A percentile compares a stretch with the other conserved stretches of the same genome.
Evolutionary conservation across 2,329 filamentous ascomycete species (phyloP).

Genomic region (Calonectria montana): DNA sequence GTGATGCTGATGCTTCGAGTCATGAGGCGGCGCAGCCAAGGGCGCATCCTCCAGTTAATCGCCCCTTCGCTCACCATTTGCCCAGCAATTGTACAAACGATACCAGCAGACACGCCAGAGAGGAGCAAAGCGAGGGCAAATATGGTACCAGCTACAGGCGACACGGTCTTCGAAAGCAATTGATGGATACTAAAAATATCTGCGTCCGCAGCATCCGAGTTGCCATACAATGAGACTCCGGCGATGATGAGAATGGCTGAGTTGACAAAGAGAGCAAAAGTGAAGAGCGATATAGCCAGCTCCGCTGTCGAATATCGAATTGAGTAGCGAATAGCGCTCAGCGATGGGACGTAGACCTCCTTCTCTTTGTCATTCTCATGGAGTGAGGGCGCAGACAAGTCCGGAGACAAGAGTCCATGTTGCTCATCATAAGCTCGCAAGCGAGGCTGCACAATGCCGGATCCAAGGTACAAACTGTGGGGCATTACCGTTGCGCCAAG

Average conservation of each 20-base stretch:
- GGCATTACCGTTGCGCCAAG: constrained; percentile 82
- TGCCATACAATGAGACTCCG: constrained; percentile 78
- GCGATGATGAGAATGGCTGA: constrained; percentile 85
- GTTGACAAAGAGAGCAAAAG: constrained; percentile 88
- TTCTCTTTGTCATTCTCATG: constrained; percentile 55
- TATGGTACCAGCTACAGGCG: constrained; percentile 81
- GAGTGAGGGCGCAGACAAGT: constrained; percentile 40
- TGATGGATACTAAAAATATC: constrained; percentile 87
- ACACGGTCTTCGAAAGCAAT: constrained; percentile 75
- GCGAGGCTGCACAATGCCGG: constrained; percentile 75
- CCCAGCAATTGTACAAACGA: constrained; percentile 89
- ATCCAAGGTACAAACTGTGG: constrained; percentile 75
- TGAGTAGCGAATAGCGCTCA: constrained; percentile 78
- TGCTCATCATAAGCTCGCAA: constrained; percentile 72
- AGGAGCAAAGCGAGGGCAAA: constrained; percentile 86
- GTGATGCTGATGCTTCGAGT: constrained; percentile 85
- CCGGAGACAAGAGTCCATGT: constrained; percentile 61
- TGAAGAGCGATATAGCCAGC: constrained; percentile 78
- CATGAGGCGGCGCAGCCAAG: constrained; percentile 82
- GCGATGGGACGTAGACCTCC: constrained; percentile 75
- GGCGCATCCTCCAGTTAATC: constrained; percentile 77
- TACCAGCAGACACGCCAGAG: constrained; percentile 83
- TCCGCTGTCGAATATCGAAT: constrained; percentile 80
- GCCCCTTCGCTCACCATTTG: constrained; percentile 92
- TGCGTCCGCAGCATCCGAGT: constrained; percentile 70